Evolutionary conservation across 352 stramenopile species (phyloP).

Genomic region (Thalassiosira delicatula): DNA sequence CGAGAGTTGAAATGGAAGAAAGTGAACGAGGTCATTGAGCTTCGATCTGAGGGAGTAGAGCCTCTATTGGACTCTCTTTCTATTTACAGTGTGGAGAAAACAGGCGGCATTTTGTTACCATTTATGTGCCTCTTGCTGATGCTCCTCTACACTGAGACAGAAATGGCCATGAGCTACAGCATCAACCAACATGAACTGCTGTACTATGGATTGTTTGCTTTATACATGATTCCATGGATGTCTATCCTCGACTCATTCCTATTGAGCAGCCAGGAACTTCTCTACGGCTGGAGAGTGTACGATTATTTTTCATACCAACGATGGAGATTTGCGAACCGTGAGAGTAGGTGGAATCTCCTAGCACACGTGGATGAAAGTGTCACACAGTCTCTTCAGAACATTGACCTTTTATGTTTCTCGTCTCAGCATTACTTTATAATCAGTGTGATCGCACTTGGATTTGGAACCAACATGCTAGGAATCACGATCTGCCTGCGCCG

Average conservation of each 20-base stretch:
- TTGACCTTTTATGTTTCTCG: slow-evolving; percentile 95
- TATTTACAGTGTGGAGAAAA: slow-evolving; percentile 91
- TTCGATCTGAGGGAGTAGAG: slow-evolving; percentile 92
- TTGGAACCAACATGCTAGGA: slow-evolving; percentile 91
- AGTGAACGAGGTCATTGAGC: slow-evolving; percentile 94
- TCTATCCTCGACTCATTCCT: slow-evolving; percentile 93
- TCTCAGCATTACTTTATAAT: slow-evolving; percentile 93
- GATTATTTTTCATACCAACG: slow-evolving; percentile 96
- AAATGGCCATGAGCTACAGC: slow-evolving; percentile 91
- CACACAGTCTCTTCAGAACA: slow-evolving; percentile 89
- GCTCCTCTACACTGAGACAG: slow-evolving; percentile 85
- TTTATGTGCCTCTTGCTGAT: slow-evolving; percentile 90
- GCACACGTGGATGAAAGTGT: slow-evolving; percentile 92
- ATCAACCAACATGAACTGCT: slow-evolving; percentile 92
- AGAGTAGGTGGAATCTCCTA: slow-evolving; percentile 92
- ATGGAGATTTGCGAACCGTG: slow-evolving; percentile 92
- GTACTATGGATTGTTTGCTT: slow-evolving; percentile 93
- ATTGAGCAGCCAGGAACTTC: slow-evolving; percentile 94
- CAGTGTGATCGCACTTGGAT: slow-evolving; percentile 81
- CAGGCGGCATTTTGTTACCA: slow-evolving; percentile 87
- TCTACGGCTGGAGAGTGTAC: slow-evolving; percentile 96
- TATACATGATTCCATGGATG: slow-evolving; percentile 95
- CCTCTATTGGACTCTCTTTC: slow-evolving; percentile 90
- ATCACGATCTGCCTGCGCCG: slow-evolving; percentile 92
- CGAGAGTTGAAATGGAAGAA: slow-evolving; percentile 91